phyloP scores from a whole-genome alignment of 208 protist species.

The Angomonas ambiguus region DNA sequence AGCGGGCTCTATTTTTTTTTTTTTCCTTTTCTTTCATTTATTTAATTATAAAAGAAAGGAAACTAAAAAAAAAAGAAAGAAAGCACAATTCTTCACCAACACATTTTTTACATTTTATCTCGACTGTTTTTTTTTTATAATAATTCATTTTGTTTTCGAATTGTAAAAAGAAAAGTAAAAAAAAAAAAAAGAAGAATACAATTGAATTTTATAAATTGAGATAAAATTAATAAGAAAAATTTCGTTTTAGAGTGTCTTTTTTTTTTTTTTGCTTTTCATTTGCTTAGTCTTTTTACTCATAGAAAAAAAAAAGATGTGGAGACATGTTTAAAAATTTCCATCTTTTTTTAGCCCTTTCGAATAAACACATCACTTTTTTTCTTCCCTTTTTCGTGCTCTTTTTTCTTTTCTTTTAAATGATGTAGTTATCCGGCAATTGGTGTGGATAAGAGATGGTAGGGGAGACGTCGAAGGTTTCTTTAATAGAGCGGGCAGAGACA shows the following conservation, averaged over 20 bases:
- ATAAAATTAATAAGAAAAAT: conserved; percentile 11
- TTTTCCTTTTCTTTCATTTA: not conserved
- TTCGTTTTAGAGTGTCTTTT: conserved; percentile 2
- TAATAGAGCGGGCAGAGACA: conserved; percentile 91
- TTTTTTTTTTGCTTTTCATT: conserved; percentile 6
- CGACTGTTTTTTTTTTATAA: not conserved
- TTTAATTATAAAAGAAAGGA: no score
- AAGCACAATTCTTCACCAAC: not conserved
- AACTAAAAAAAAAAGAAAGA: conserved; percentile 8
- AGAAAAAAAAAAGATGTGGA: not conserved
- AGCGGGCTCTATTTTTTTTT: no score
- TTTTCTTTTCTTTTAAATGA: conserved; percentile 19
- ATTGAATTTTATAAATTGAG: conserved; percentile 1
- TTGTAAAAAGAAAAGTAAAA: not conserved
- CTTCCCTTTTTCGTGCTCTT: no score
- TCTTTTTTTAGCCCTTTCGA: conserved; percentile 4
- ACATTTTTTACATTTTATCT: not conserved
- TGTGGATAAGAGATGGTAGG: conserved; percentile 90
- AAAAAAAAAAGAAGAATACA: not conserved
- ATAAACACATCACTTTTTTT: not conserved
- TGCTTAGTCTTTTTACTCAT: no score
- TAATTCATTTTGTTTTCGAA: not conserved
- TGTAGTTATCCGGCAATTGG: conserved; percentile 76
- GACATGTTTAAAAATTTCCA: not conserved
- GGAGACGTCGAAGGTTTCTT: conserved; percentile 93